phyloP scores from a whole-genome alignment of 352 stramenopile species.

The Globisporangium ultimum region DNA sequence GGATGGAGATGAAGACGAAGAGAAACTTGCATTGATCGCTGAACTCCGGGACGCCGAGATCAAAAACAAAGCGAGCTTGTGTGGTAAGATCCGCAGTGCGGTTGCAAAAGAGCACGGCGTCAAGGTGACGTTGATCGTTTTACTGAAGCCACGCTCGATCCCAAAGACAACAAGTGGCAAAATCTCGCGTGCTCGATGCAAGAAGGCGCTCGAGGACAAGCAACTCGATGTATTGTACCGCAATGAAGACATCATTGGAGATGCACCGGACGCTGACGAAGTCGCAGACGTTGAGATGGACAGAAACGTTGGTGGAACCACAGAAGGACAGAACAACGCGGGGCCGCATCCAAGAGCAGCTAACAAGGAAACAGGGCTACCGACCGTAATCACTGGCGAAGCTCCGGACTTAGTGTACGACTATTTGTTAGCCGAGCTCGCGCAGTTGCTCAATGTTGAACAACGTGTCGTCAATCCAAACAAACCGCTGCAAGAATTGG shows the following conservation, averaged over 20 bases:
- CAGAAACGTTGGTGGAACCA: conserved; percentile 15
- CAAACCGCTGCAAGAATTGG: conserved; percentile 65
- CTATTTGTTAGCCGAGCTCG: conserved; percentile 59
- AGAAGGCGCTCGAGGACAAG: conserved; percentile 58
- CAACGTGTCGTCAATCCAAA: conserved; percentile 40
- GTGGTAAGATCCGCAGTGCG: conserved; percentile 55
- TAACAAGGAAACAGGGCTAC: conserved; percentile 24
- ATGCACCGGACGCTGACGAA: conserved; percentile 35
- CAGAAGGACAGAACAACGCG: conserved; percentile 9
- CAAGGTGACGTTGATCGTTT: conserved; percentile 84
- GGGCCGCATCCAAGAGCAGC: conserved; percentile 4
- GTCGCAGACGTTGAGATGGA: conserved; percentile 27
- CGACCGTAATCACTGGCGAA: conserved; percentile 48
- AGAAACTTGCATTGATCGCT: conserved; percentile 70
- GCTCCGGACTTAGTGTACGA: conserved; percentile 47
- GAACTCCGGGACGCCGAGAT: conserved; percentile 71
- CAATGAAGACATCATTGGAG: conserved; percentile 76
- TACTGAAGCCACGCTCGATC: conserved; percentile 91
- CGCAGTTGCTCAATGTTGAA: conserved; percentile 55
- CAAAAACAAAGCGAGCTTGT: conserved; percentile 73
- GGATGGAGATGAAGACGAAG: conserved; percentile 43
- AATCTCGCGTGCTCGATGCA: conserved; percentile 93
- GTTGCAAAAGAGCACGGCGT: conserved; percentile 86
- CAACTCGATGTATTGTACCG: conserved; percentile 66
- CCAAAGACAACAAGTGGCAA: conserved; percentile 99